Evolutionary conservation across 2,329 filamentous ascomycete genomes (phyloP).

Genomic region (Fusarium anthophilum): DNA sequence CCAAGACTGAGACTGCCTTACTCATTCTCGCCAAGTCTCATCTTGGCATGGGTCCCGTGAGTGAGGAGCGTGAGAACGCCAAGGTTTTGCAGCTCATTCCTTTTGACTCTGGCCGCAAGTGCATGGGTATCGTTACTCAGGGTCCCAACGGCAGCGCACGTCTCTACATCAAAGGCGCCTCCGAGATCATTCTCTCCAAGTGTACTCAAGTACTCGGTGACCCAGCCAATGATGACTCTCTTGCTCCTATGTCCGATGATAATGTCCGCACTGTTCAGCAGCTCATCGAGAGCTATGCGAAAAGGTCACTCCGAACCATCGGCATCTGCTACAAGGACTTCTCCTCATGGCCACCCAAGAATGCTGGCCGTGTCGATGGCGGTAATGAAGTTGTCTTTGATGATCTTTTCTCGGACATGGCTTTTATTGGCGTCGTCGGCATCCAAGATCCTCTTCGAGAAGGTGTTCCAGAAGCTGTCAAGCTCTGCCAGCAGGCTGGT

Average conservation of each 20-base stretch:
- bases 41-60: slow-evolving; percentile 72
- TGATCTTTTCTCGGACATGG: slow-evolving; percentile 73
- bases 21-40: slow-evolving; percentile 74
- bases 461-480: slow-evolving; percentile 78
- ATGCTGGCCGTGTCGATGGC: slow-evolving; percentile 62
- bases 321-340: slow-evolving; percentile 87
- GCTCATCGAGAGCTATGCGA: slow-evolving; percentile 81
- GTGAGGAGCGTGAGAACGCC: slow-evolving; percentile 69
- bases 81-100: slow-evolving; percentile 74
- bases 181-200: slow-evolving; percentile 69
- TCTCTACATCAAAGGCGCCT: slow-evolving; percentile 71
- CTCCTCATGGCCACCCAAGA: slow-evolving; percentile 80
- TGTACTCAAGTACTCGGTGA: slow-evolving; percentile 63
- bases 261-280: slow-evolving; percentile 67
- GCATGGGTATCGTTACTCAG: slow-evolving; percentile 69
- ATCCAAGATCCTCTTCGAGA: slow-evolving; percentile 83
- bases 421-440: slow-evolving; percentile 75
- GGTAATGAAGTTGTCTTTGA: slow-evolving; percentile 73
- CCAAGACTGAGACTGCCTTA: slow-evolving; percentile 80
- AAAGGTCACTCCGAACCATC: slow-evolving; percentile 83
- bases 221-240: slow-evolving; percentile 56
- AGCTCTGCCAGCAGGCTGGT: slow-evolving; percentile 77
- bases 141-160: slow-evolving; percentile 62
- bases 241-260: slow-evolving; percentile 58
- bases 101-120: slow-evolving; percentile 80